Evolutionary conservation across 306 rosid species (phyloP).

Genomic region (Cyamopsis tetragonoloba): DNA sequence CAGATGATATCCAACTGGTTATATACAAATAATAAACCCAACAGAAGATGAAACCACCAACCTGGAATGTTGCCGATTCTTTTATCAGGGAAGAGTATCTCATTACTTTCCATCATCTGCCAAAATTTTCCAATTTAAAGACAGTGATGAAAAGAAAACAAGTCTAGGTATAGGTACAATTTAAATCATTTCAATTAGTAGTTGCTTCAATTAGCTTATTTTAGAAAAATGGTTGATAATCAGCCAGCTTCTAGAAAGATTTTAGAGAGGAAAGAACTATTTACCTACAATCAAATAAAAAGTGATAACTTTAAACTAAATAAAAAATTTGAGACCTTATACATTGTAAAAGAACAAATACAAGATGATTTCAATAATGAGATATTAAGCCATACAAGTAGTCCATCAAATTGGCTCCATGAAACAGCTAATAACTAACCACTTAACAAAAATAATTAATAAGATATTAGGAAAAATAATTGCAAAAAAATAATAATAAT

Average conservation of each 20-base stretch:
- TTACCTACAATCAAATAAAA: not conserved
- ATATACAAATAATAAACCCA: not conserved
- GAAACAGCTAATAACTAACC: not conserved
- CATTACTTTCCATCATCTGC: constrained; percentile 68
- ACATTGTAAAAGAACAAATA: not conserved
- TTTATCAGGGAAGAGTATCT: constrained; percentile 50
- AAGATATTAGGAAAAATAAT: not conserved
- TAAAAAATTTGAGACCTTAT: not conserved
- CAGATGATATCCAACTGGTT: not conserved
- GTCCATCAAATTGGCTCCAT: not conserved
- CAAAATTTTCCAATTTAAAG: constrained; percentile 20
- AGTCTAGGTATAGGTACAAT: not conserved
- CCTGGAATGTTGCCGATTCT: constrained; percentile 83
- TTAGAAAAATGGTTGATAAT: not conserved
- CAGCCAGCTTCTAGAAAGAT: not conserved
- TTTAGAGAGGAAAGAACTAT: not conserved
- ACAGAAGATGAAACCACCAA: constrained; percentile 34
- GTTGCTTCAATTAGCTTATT: not conserved
- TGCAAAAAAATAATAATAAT: not conserved
- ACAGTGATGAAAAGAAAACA: constrained; percentile 2
- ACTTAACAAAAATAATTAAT: not conserved
- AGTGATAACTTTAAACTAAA: not conserved
- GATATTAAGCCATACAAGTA: not conserved
- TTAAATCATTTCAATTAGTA: not conserved
- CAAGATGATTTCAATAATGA: not conserved